A percentile compares a stretch with the other conserved stretches of the same genome.
phyloP scores from a whole-genome alignment of 306 rosid species.

The Clitoria ternatea region DNA sequence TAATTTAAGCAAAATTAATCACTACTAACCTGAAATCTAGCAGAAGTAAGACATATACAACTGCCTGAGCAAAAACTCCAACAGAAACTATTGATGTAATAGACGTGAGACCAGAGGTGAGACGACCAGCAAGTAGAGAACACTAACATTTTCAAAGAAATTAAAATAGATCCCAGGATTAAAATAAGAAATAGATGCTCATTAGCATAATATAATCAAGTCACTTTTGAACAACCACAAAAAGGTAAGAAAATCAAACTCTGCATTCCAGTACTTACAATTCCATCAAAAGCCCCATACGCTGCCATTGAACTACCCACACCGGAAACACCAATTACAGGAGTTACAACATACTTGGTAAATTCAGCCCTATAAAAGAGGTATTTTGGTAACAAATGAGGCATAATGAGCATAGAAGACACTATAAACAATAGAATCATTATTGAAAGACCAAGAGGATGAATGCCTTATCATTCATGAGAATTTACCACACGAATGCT shows the following conservation, averaged over 20 bases:
- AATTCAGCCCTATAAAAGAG: constrained; percentile 68
- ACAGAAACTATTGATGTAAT: constrained; percentile 63
- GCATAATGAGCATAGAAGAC: neutral
- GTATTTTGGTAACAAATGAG: constrained; percentile 10
- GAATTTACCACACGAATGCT: constrained; percentile 92
- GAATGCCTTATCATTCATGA: constrained; percentile 20
- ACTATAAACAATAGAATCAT: constrained; percentile 14
- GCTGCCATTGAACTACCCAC: constrained; percentile 95
- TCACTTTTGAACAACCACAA: neutral
- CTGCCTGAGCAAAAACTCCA: constrained; percentile 67
- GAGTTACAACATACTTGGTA: constrained; percentile 75
- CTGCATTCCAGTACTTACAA: constrained; percentile 55
- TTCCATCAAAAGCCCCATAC: constrained; percentile 93
- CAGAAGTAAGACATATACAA: constrained; percentile 56
- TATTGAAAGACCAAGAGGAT: constrained; percentile 10
- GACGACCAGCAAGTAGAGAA: constrained; percentile 82
- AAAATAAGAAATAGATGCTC: constrained; percentile 6
- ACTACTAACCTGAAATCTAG: constrained; percentile 37
- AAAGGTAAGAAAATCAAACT: constrained; percentile 3
- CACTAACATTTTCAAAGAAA: constrained; percentile 43
- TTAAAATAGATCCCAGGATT: neutral
- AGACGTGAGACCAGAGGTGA: constrained; percentile 79
- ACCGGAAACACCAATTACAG: constrained; percentile 83
- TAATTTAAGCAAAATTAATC: constrained; percentile 1
- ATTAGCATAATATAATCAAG: constrained; percentile 4